Base-by-base conservation (phyloP, 805 yeast genomes). In the Schwanniomyces sp. region DNA sequence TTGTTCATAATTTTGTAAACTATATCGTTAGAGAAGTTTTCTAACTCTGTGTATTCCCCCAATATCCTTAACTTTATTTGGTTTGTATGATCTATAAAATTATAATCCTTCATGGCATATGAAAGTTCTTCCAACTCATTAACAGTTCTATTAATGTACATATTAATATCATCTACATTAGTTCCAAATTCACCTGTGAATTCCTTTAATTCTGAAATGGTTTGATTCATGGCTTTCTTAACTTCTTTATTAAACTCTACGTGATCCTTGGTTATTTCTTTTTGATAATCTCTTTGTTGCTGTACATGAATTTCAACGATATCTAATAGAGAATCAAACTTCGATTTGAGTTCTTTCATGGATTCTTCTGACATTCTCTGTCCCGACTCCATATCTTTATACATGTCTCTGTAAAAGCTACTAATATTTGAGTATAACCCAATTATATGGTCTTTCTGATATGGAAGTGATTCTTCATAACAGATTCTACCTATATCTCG, bases 401-500 rank as follows among this genome's bases (percentile, higher is more conserved):
- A 37, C 30, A 55, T 41, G 16, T 46, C 45, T 7, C 49, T 44
- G 38, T 58, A 55, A 2, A 57, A 21, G 21, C 47, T 47, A 0
- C 85, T 80, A 9, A 82, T 70, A 49, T 81, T 80, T 12, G 70
- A 41, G 52, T 78, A 81, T 32, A 80, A 53, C 10, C 64, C 58
- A 42, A 80, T 48, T 0, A 81, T 69, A 46, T 76, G 80, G 29
- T 78, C 79, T 52, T 79, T 80, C 48, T 79, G 80, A 53, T 59
- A 78, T 0, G 84, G 84, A 1, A 77, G 51, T 0, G 80, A 67
- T 41, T 78, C 76, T 47, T 79, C 82, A 50, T 66, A 63, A 55
- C 91, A 86, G 0, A 84, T 66, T 2, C 72, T 69, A 2, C 79
- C 69, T 3, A 85, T 65, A 28, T 78, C 74, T 40, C 82, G 72